Percentiles rank a stretch among this genome's conserved stretches.
Evolutionary conservation across 306 rosid species (phyloP).

Genomic region (Herpetospermum pedunculosum): DNA sequence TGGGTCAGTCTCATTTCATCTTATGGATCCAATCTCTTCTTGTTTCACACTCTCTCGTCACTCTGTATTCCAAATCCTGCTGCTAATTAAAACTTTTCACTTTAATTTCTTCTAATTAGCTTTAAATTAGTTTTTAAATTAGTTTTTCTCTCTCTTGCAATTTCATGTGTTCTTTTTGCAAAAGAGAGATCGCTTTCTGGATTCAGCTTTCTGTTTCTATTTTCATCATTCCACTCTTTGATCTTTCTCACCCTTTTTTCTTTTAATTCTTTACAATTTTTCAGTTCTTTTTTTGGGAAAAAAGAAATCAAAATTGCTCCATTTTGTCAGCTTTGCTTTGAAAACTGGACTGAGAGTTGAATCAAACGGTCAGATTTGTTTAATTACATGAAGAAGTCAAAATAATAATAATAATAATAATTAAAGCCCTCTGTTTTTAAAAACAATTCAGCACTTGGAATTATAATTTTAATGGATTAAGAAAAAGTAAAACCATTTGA

Average conservation of each 20-base stretch:
- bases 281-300: neutral
- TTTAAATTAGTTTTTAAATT: neutral
- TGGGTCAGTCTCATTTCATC: conserved; percentile 5
- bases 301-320: neutral
- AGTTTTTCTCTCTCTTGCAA: neutral
- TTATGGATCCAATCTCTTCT: conserved; percentile 4
- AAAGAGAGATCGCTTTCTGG: conserved; percentile 11
- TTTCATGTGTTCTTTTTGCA: conserved; percentile 4
- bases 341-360: conserved; percentile 4
- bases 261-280: neutral
- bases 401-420: conserved; percentile 15
- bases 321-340: neutral
- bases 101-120: neutral
- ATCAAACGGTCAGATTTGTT: conserved; percentile 8
- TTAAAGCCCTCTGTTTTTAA: neutral
- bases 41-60: conserved; percentile 2
- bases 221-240: conserved; percentile 8
- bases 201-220: conserved; percentile 8
- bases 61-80: conserved; percentile 1
- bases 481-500: too few relatives aligned
- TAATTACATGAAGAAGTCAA: neutral
- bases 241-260: neutral
- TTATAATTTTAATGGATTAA: neutral
- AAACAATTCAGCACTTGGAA: neutral
- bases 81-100: neutral